These are phyloP conservation scores for Phytophthora gonapodyides DNA, from an alignment of 352 stramenopile genomes.

Conservation along the genomic window DNA sequence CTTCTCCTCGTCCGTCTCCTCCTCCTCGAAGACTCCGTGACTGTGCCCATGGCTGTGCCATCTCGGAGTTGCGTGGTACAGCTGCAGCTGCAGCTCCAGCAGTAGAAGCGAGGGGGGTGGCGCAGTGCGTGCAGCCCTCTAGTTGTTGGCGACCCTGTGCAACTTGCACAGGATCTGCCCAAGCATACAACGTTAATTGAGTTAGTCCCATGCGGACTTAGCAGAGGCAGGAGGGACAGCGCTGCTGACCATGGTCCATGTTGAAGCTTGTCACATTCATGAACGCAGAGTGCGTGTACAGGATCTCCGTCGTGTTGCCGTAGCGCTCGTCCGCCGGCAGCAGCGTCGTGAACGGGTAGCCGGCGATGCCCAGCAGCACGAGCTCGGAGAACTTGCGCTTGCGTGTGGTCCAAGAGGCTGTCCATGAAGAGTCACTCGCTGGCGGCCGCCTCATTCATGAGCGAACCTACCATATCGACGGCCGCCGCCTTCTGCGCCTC, in stretches of 20 bases:
- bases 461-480: slow-evolving; percentile 32
- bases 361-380: slow-evolving; percentile 36
- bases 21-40: slow-evolving; percentile 35
- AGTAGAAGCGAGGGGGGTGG: slow-evolving; percentile 7
- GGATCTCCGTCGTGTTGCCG: slow-evolving; percentile 27
- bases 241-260: slow-evolving; percentile 21
- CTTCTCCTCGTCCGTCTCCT: slow-evolving; percentile 39
- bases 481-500: slow-evolving; percentile 32
- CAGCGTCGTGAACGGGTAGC: slow-evolving; percentile 44
- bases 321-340: slow-evolving; percentile 43
- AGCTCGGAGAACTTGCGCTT: slow-evolving; percentile 57
- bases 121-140: slow-evolving; percentile 15
- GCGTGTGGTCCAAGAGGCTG: slow-evolving; percentile 46
- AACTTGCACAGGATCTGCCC: too few relatives aligned
- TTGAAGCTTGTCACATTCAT: slow-evolving; percentile 32
- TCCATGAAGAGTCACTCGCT: slow-evolving; percentile 51
- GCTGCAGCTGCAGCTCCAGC: slow-evolving; percentile 9
- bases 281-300: slow-evolving; percentile 30
- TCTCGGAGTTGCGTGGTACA: slow-evolving; percentile 21
- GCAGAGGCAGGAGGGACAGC: too few relatives aligned
- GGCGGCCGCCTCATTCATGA: slow-evolving; percentile 35
- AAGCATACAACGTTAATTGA: too few relatives aligned
- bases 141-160: too few relatives aligned
- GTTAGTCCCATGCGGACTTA: too few relatives aligned
- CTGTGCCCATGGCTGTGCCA: slow-evolving; percentile 49